A percentile compares a stretch with the other conserved stretches of the same genome.
Evolutionary conservation across 495 filamentous ascomycete genomes (phyloP).

Genomic region (Cetradonia linearis): DNA sequence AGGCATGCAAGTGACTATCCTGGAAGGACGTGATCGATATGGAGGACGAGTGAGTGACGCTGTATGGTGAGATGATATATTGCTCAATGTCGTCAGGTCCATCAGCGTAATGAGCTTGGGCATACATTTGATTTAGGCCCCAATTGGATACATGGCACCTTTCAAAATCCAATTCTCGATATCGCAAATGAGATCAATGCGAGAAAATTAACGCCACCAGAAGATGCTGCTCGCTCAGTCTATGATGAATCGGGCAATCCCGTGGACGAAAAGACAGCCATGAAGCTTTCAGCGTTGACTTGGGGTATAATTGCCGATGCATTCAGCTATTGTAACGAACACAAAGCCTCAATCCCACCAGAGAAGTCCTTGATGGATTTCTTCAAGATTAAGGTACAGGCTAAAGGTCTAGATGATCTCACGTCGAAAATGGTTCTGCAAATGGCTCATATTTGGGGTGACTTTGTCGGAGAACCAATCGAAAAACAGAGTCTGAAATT

Average conservation of each 20-base stretch:
- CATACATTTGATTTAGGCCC: constrained; percentile 40
- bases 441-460: constrained; percentile 70
- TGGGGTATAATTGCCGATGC: constrained; percentile 75
- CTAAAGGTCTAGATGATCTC: constrained; percentile 41
- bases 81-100: constrained; percentile 21
- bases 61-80: background rate
- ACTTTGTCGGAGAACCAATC: constrained; percentile 73
- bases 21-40: constrained; percentile 74
- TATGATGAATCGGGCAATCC: constrained; percentile 54
- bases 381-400: constrained; percentile 50
- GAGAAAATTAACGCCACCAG: constrained; percentile 41
- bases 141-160: constrained; percentile 47
- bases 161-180: constrained; percentile 72
- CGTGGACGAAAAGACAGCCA: constrained; percentile 42
- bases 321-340: constrained; percentile 65
- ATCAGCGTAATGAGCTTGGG: constrained; percentile 28
- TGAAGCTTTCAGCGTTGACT: constrained; percentile 48
- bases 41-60: constrained; percentile 60
- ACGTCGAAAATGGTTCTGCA: constrained; percentile 50
- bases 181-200: constrained; percentile 63
- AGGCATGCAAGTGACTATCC: constrained; percentile 71
- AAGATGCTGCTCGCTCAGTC: constrained; percentile 44
- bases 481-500: constrained; percentile 76
- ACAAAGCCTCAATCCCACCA: constrained; percentile 52
- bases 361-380: constrained; percentile 68